Percentiles rank a stretch among this genome's conserved stretches.
Evolutionary conservation across 768 basidiomycete species (phyloP).

Genomic region (Phaffia tasmanica): DNA sequence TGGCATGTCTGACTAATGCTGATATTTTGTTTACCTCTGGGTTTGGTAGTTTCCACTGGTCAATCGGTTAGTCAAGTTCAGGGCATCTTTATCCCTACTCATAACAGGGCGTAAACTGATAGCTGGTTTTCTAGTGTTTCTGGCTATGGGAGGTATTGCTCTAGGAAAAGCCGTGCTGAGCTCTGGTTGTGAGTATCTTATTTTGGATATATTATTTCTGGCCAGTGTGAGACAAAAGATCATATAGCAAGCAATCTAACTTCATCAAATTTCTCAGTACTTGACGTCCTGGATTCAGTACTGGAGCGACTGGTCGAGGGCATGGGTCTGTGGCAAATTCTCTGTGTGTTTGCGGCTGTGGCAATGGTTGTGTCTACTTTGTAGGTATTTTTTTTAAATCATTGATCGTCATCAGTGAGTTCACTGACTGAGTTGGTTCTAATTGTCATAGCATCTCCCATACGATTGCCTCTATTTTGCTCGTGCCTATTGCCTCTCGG

Average conservation of each 20-base stretch:
- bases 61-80: conserved; percentile 3
- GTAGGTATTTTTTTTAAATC: not conserved
- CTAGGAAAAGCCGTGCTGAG: conserved; percentile 85
- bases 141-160: conserved; percentile 96
- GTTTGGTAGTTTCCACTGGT: conserved; percentile 24
- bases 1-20: not conserved
- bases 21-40: not conserved
- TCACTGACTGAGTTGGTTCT: not conserved
- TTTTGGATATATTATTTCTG: no score
- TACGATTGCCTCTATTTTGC: conserved; percentile 87
- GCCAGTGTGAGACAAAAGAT: no score
- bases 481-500: conserved; percentile 91
- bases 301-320: conserved; percentile 49
- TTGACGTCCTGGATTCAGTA: conserved; percentile 59
- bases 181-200: conserved; percentile 47
- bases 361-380: conserved; percentile 25
- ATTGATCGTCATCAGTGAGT: not conserved
- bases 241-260: no score
- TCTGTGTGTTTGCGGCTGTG: conserved; percentile 30
- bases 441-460: conserved; percentile 86
- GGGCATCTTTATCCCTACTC: no score
- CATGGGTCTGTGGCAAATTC: conserved; percentile 35
- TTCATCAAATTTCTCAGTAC: conserved; percentile 36
- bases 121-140: no score
- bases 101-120: no score